Evolutionary conservation across 2,329 filamentous ascomycete genomes (phyloP).

Genomic region (Pseudogymnoascus sp.): DNA sequence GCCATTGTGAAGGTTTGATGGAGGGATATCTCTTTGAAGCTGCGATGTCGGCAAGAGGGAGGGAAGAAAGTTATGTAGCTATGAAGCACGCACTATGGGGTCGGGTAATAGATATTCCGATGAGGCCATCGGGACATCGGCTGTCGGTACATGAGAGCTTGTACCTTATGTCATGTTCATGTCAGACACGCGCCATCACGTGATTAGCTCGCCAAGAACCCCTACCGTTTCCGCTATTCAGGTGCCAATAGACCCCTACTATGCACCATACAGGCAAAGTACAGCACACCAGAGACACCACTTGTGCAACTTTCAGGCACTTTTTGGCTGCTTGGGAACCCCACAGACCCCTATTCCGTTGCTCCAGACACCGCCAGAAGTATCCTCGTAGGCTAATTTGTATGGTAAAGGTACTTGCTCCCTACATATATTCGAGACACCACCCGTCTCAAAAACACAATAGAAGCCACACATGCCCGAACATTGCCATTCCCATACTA

Average conservation of each 20-base stretch:
- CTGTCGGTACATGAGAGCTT: neutral
- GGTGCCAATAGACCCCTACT: neutral
- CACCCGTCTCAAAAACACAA: neutral
- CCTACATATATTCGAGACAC: neutral
- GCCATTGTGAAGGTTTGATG: conserved; percentile 40
- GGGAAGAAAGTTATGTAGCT: neutral
- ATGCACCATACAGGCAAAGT: neutral
- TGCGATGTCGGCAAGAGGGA: neutral
- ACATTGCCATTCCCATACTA: neutral
- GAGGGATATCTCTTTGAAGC: neutral
- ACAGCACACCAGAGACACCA: neutral
- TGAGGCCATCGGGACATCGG: neutral
- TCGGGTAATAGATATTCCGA: neutral
- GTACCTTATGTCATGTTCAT: neutral
- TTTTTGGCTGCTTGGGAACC: neutral
- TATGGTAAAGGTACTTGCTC: neutral
- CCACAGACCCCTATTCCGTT: neutral
- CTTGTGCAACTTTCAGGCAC: neutral
- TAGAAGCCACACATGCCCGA: neutral
- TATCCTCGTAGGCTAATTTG: neutral
- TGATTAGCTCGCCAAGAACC: neutral
- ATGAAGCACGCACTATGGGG: neutral
- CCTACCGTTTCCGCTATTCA: neutral
- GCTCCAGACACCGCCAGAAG: neutral
- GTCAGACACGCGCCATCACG: neutral